Base-by-base conservation (phyloP, 192 early-diverging fungal species). In the Coemansia javaensis region DNA sequence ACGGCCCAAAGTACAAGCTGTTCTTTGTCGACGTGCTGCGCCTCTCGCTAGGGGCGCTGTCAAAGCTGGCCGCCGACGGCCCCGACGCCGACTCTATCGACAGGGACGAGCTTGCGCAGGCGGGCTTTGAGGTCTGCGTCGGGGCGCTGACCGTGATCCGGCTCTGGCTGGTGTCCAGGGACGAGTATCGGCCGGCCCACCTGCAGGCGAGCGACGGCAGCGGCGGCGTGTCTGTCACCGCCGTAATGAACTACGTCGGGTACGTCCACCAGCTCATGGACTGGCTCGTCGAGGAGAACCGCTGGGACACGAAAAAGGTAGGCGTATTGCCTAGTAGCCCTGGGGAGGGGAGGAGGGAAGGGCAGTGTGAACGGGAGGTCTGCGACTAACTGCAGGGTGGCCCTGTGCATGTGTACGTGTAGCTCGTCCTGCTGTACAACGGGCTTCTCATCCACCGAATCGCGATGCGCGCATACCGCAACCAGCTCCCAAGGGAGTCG, bases 221-320 rank as follows among this genome's bases (percentile, higher is more conserved):
- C 13, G 31, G 12, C 0, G 14, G 30, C 7, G 22, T 32, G 7
- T 36, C 59, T 4, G n/a, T 31, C 13, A 22, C 9, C 7, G 43
- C 46, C 7, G 32, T 72, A 24, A 11, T 42, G 2, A 57, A 45
- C 17, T 72, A 65, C 22, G 15, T 64, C 20, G 47, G 45, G 1
- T 35, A 56, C 17, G 53, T 65, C 2, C 57, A 72, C 21, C 17
- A 28, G 6, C 36, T 73, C 5, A 13, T 73, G 21, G 32, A 15
- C 1, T 65, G 60, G 61, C 44, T 65, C 14, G 57, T 65, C 1
- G 50, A 56, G 14, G 49, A 73, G 14, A 41, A 47, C 14, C 16
- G 10, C 4, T 73, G 69, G 69, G 41, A 51, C 5, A 45, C 57
- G 3, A 43, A 57, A 44, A 73, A 60, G 66, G 66, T 62, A 62